phyloP scores from a whole-genome alignment of 352 stramenopile genomes.

The Thalassiosira mediterranea region DNA sequence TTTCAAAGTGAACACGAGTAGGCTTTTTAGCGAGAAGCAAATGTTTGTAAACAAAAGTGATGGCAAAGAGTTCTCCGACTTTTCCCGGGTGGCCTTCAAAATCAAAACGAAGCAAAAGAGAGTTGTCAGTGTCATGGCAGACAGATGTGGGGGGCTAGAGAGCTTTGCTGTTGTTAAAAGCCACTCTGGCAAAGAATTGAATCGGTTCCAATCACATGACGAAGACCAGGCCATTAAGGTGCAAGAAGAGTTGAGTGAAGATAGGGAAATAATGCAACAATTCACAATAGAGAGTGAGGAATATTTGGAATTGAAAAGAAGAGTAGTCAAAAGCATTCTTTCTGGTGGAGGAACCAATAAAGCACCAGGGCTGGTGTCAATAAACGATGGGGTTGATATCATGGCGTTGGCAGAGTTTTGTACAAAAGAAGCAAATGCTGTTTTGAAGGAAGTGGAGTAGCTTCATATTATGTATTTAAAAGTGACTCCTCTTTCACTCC shows the following conservation, averaged over 20 bases:
- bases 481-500: no score
- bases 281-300: constrained; percentile 78
- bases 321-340: constrained; percentile 57
- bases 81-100: constrained; percentile 84
- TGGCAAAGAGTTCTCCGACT: constrained; percentile 82
- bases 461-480: no score
- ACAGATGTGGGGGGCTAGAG: constrained; percentile 75
- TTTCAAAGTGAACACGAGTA: constrained; percentile 81
- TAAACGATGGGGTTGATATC: constrained; percentile 76
- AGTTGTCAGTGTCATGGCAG: constrained; percentile 71
- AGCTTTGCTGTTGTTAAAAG: constrained; percentile 74
- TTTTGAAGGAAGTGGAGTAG: constrained; percentile 7
- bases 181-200: constrained; percentile 56
- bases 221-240: constrained; percentile 46
- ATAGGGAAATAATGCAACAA: constrained; percentile 71
- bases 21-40: constrained; percentile 75
- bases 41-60: constrained; percentile 72
- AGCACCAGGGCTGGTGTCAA: constrained; percentile 60
- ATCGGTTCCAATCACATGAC: constrained; percentile 63
- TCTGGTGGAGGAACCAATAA: constrained; percentile 19
- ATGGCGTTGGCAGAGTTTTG: constrained; percentile 80
- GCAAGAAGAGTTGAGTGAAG: constrained; percentile 39
- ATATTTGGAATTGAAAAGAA: constrained; percentile 77
- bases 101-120: constrained; percentile 81
- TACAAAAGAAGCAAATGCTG: constrained; percentile 44